Percentiles rank a stretch among this genome's conserved stretches.
Conservation (phyloP, 768 basidiomycete genomes). For the Tylopilus plumbeoviolaceoides region DNA sequence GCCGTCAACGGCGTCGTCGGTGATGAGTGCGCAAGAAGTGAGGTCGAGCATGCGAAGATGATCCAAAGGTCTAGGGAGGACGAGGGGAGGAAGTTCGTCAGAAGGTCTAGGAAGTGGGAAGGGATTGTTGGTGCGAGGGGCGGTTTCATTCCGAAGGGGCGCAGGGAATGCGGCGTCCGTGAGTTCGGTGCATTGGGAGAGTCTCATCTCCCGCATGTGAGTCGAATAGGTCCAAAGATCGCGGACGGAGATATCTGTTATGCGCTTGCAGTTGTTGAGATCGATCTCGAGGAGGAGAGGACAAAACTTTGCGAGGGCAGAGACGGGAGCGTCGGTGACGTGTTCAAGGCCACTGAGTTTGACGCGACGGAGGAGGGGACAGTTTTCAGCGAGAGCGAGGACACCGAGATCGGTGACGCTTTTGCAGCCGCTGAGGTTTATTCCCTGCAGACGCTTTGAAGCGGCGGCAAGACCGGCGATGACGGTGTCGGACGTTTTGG, state of each 20-base stretch:
- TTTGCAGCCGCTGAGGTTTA: conserved; percentile 85
- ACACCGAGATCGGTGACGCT: conserved; percentile 76
- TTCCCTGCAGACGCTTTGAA: conserved; percentile 80
- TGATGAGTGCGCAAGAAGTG: conserved; percentile 76
- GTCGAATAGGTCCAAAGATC: conserved; percentile 78
- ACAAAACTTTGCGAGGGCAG: conserved; percentile 71
- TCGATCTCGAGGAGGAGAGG: conserved; percentile 92
- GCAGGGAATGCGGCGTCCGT: conserved; percentile 87
- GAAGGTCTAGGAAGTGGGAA: conserved; percentile 36
- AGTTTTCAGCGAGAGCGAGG: conserved; percentile 67
- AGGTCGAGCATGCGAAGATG: conserved; percentile 92
- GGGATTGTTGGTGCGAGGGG: conserved; percentile 38
- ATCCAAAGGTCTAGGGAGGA: conserved; percentile 63
- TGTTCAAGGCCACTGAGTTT: conserved; percentile 77
- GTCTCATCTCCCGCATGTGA: conserved; percentile 87
- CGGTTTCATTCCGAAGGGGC: conserved; percentile 40
- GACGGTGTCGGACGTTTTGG: conserved; percentile 64
- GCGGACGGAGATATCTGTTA: conserved; percentile 75
- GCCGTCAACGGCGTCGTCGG: conserved; percentile 80
- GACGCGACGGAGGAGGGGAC: conserved; percentile 79
- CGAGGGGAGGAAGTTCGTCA: conserved; percentile 60
- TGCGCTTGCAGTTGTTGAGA: conserved; percentile 73
- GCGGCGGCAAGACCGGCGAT: conserved; percentile 65
- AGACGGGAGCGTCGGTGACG: conserved; percentile 74
- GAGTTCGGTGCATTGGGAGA: conserved; percentile 73